A percentile compares a stretch with the other conserved stretches of the same genome.
These are phyloP conservation scores for Leccinum proliferum DNA, from an alignment of 1,284 basidiomycete species.

Conservation along the genomic window DNA sequence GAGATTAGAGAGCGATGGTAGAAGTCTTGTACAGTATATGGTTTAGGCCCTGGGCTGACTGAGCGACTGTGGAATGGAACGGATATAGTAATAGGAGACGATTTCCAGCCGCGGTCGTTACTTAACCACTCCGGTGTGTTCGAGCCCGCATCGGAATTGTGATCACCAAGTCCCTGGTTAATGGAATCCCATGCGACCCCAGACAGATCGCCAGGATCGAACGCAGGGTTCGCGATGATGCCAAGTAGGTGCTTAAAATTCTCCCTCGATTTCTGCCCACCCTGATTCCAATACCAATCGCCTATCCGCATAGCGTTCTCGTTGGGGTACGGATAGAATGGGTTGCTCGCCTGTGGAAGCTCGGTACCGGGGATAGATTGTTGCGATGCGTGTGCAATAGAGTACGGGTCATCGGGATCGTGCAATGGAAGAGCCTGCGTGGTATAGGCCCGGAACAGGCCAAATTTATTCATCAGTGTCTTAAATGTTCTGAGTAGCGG, in stretches of 20 bases:
- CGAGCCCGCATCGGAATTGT: not conserved
- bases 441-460: not conserved
- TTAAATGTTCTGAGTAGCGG: not conserved
- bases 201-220: not conserved
- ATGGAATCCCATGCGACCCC: not conserved
- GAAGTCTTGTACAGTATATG: not conserved
- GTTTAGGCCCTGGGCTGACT: not conserved
- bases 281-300: not conserved
- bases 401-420: not conserved
- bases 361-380: not conserved
- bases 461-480: not conserved
- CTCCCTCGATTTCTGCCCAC: not conserved
- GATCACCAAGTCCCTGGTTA: not conserved
- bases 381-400: not conserved
- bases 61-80: not conserved
- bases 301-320: not conserved
- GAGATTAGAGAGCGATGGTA: not conserved
- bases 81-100: not conserved
- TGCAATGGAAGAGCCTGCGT: not conserved
- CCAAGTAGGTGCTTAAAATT: not conserved
- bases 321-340: not conserved
- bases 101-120: not conserved
- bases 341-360: not conserved
- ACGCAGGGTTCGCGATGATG: not conserved
- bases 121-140: not conserved